Evolutionary conservation across 169 alveolate species (phyloP).

Genomic region (Plasmodium gonderi): DNA sequence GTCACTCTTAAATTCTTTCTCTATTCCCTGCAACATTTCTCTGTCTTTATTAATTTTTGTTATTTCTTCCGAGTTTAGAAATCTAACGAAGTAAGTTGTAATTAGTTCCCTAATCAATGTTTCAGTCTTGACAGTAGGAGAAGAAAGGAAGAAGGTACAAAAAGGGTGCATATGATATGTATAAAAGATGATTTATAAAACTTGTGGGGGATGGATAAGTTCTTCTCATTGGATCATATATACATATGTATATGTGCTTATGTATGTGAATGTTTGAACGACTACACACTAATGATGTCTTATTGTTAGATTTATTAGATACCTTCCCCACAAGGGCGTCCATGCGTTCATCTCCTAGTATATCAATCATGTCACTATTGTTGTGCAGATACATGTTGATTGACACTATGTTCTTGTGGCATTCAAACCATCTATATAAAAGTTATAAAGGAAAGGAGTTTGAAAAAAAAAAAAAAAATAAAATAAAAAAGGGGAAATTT

Average conservation of each 20-base stretch:
- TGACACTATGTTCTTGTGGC: constrained; percentile 38
- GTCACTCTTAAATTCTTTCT: not conserved
- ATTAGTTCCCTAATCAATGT: constrained; percentile 43
- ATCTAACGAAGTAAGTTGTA: constrained; percentile 42
- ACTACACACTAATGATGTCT: not conserved
- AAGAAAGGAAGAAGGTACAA: not conserved
- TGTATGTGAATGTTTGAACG: not conserved
- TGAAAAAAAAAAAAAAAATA: too few relatives aligned
- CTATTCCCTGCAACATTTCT: not conserved
- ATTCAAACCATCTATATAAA: constrained; percentile 43
- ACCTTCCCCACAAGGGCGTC: constrained; percentile 29
- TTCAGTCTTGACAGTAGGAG: constrained; percentile 16
- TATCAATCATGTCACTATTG: constrained; percentile 44
- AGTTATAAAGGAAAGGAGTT: not conserved
- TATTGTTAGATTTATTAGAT: not conserved
- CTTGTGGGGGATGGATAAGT: too few relatives aligned
- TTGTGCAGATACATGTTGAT: constrained; percentile 40
- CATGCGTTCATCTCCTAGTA: constrained; percentile 10
- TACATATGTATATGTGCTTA: not conserved
- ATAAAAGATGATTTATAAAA: too few relatives aligned
- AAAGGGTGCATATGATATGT: not conserved
- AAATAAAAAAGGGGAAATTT: not conserved
- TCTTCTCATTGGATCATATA: not conserved
- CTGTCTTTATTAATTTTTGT: constrained; percentile 1
- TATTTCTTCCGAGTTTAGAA: constrained; percentile 24